A percentile compares a stretch with the other conserved stretches of the same genome.
phyloP scores from a whole-genome alignment of 2,329 filamentous ascomycete genomes.

The Thielaviopsis populi region DNA sequence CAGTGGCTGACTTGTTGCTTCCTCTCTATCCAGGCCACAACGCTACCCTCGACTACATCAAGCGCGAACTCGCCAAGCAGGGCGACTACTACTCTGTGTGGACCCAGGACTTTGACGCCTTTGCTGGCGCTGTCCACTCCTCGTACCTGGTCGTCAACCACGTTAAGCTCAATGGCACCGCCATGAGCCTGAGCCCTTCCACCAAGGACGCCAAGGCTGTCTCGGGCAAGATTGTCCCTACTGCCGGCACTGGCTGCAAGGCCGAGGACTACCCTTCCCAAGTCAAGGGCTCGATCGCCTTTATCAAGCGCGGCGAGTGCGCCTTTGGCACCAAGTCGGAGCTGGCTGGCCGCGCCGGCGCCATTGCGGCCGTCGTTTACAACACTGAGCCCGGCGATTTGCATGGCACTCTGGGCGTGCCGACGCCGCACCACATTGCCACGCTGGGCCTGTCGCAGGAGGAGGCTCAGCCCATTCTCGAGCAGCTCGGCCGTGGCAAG shows the following conservation, averaged over 20 bases:
- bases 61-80: conserved; percentile 36
- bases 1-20: conserved; percentile 2
- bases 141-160: conserved; percentile 39
- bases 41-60: conserved; percentile 50
- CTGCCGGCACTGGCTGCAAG: conserved; percentile 48
- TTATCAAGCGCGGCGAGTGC: conserved; percentile 56
- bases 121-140: conserved; percentile 44
- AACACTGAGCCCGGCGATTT: conserved; percentile 52
- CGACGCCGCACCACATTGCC: conserved; percentile 44
- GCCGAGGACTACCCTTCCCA: conserved; percentile 45
- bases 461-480: conserved; percentile 42
- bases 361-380: conserved; percentile 56
- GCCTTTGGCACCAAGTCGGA: conserved; percentile 57
- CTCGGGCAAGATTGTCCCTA: conserved; percentile 43
- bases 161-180: conserved; percentile 35
- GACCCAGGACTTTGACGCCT: conserved; percentile 49
- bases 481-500: conserved; percentile 37
- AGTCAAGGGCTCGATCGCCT: conserved; percentile 48
- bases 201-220: conserved; percentile 45
- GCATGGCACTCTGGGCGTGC: conserved; percentile 52
- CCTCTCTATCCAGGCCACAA: conserved; percentile 33
- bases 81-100: conserved; percentile 46
- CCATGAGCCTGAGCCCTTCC: conserved; percentile 54
- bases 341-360: conserved; percentile 52
- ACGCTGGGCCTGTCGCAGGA: conserved; percentile 50